These are phyloP conservation scores for Paraphaeosphaeria minitans DNA, from an alignment of 2,329 filamentous ascomycete species.

Conservation along the genomic window DNA sequence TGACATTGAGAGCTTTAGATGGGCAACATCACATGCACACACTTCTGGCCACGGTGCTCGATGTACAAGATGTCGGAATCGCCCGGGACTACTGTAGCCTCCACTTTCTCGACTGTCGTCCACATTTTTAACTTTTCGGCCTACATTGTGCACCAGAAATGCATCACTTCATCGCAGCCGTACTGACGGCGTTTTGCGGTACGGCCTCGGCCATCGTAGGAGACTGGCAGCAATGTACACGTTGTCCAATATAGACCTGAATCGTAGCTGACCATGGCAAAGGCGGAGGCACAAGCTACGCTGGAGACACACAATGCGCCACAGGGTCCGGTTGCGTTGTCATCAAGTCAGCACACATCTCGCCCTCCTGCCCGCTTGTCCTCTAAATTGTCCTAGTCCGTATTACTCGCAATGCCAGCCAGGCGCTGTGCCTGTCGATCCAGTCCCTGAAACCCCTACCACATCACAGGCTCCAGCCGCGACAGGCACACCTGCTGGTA, in stretches of 20 bases:
- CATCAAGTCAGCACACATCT: constrained; percentile 31
- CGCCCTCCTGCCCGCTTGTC: neutral
- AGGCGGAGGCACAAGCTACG: constrained; percentile 39
- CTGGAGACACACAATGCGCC: constrained; percentile 33
- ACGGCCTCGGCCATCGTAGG: constrained; percentile 31
- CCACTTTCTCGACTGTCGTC: neutral
- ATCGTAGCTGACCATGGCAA: neutral
- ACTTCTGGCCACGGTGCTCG: constrained; percentile 12
- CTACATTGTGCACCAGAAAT: constrained; percentile 21
- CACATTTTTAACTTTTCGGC: neutral
- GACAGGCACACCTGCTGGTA: constrained; percentile 31
- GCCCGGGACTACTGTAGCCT: neutral
- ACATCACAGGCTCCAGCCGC: constrained; percentile 21
- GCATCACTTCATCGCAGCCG: constrained; percentile 23
- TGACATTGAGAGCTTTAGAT: constrained; percentile 21
- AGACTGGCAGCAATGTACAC: constrained; percentile 45
- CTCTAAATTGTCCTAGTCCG: constrained; percentile 28
- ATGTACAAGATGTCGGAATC: neutral
- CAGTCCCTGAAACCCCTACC: constrained; percentile 15
- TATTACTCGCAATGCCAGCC: constrained; percentile 52
- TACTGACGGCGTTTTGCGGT: constrained; percentile 30
- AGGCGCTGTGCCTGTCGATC: constrained; percentile 30
- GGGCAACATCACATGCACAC: constrained; percentile 26
- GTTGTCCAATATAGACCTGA: neutral
- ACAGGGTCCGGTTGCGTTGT: constrained; percentile 36